Conservation (phyloP, 148 eudicot genomes). For the Pharnaceum exiguum region DNA sequence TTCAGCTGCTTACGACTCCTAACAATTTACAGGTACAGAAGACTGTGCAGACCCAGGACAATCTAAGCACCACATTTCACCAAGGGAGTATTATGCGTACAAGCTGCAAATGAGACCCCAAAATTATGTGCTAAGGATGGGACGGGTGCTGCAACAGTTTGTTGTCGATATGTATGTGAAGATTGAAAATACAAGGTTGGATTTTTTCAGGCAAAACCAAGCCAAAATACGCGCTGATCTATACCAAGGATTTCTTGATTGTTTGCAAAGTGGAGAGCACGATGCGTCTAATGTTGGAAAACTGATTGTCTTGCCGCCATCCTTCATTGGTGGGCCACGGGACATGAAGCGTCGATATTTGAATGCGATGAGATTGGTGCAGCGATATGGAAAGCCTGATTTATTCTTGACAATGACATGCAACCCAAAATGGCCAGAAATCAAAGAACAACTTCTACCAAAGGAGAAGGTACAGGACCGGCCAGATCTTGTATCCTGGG, state of each 20-base stretch:
- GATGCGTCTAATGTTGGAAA: not conserved
- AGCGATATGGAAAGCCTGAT: constrained; percentile 9
- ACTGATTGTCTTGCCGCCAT: not conserved
- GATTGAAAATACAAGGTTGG: not conserved
- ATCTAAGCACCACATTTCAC: not conserved
- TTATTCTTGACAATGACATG: constrained; percentile 9
- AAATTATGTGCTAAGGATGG: not conserved
- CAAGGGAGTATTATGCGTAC: not conserved
- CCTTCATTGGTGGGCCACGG: constrained; percentile 1
- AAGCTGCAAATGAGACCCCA: not conserved
- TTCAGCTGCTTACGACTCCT: no score
- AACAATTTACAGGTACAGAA: no score
- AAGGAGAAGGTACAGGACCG: not conserved
- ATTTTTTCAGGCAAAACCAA: not conserved
- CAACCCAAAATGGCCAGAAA: constrained; percentile 5
- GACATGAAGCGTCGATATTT: constrained; percentile 1
- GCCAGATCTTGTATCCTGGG: not conserved
- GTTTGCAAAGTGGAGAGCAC: not conserved
- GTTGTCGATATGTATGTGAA: constrained; percentile 3
- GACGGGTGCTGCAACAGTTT: not conserved
- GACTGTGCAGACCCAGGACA: no score
- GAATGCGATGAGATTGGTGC: constrained; percentile 1
- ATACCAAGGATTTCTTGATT: constrained; percentile 1
- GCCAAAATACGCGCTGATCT: not conserved
- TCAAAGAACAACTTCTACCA: not conserved